Conservation (phyloP, 192 early-diverging fungal genomes). For the Backusella psychrophila region DNA sequence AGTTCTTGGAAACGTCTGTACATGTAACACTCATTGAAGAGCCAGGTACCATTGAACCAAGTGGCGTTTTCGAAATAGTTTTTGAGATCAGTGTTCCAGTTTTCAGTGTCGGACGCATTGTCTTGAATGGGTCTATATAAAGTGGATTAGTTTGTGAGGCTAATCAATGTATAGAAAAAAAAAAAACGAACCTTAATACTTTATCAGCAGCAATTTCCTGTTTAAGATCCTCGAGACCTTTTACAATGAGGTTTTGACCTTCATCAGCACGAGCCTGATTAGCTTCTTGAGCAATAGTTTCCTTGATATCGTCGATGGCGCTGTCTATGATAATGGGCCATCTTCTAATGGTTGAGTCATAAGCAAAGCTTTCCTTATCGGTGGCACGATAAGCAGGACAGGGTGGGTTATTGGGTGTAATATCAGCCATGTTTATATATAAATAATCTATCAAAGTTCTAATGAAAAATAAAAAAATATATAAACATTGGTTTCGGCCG, state of each 20-base stretch:
- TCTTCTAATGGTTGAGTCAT: constrained; percentile 68
- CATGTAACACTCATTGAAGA: constrained; percentile 85
- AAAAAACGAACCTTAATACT: constrained; percentile 39
- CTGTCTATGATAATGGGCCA: constrained; percentile 85
- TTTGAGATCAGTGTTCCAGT: constrained; percentile 66
- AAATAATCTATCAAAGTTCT: background rate
- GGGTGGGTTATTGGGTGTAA: constrained; percentile 51
- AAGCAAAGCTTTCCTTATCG: constrained; percentile 73
- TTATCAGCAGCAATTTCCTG: constrained; percentile 74
- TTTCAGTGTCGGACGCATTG: constrained; percentile 50
- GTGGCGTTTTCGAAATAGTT: constrained; percentile 52
- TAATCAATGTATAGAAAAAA: no score
- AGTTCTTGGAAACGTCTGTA: constrained; percentile 68
- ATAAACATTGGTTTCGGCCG: background rate
- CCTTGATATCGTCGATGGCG: constrained; percentile 70
- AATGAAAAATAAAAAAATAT: background rate
- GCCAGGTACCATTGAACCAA: constrained; percentile 79
- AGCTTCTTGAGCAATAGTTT: constrained; percentile 35
- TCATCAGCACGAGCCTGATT: constrained; percentile 48
- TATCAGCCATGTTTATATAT: background rate
- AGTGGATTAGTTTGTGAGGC: background rate
- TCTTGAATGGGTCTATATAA: constrained; percentile 51
- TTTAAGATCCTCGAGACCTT: constrained; percentile 62
- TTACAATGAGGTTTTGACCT: constrained; percentile 61
- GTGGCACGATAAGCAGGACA: constrained; percentile 59